Evolutionary conservation across 805 yeast species (phyloP).

Genomic region (Naumovozyma castellii): DNA sequence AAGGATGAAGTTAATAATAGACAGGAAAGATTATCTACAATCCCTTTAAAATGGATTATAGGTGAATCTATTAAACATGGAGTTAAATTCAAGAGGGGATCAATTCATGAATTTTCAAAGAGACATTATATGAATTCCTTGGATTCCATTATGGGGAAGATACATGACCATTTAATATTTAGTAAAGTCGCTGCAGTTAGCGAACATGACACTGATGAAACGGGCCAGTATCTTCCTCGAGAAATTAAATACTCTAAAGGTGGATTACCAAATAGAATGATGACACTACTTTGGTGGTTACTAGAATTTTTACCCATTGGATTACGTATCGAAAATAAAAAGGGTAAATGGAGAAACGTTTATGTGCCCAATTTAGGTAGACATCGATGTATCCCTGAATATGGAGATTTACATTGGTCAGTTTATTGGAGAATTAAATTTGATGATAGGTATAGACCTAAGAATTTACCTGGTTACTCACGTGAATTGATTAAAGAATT

Average conservation of each 20-base stretch:
- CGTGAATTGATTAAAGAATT: constrained; percentile 17
- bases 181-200: neutral
- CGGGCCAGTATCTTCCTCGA: neutral
- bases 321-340: constrained; percentile 37
- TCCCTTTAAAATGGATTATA: constrained; percentile 54
- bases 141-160: constrained; percentile 38
- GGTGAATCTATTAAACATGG: constrained; percentile 45
- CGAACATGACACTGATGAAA: neutral
- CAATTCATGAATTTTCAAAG: constrained; percentile 34
- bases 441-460: constrained; percentile 38
- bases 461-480: constrained; percentile 34
- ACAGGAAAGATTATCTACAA: constrained; percentile 32
- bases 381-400: constrained; percentile 38
- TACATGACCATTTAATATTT: constrained; percentile 42
- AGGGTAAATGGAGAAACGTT: constrained; percentile 42
- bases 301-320: constrained; percentile 54
- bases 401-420: constrained; percentile 53
- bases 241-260: constrained; percentile 2
- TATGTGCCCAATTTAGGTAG: constrained; percentile 52
- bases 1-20: constrained; percentile 26
- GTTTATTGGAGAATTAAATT: constrained; percentile 45
- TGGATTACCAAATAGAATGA: constrained; percentile 5
- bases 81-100: constrained; percentile 35
- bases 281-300: constrained; percentile 46
- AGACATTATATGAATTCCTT: constrained; percentile 29